A percentile compares a stretch with the other conserved stretches of the same genome.
Conservation (phyloP, 106 monocot species). For the Narthecium ossifragum region DNA sequence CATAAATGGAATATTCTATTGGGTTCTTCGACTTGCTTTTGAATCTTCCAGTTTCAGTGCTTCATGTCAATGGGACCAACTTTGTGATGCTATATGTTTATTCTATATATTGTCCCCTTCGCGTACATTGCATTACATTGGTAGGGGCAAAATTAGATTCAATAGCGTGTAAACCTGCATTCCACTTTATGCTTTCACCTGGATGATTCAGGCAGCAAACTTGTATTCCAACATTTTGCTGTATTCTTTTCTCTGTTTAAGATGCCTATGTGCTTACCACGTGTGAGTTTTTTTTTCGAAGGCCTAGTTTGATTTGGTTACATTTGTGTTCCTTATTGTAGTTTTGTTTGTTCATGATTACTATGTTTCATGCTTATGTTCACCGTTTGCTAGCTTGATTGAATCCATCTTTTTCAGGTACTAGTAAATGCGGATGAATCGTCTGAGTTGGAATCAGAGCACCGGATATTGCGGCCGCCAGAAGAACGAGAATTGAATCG, state of each 20-base stretch:
- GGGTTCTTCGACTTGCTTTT: background rate
- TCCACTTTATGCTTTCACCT: too few relatives aligned
- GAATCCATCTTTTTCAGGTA: too few relatives aligned
- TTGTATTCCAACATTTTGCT: too few relatives aligned
- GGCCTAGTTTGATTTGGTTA: background rate
- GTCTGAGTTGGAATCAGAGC: constrained; percentile 37
- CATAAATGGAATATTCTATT: background rate
- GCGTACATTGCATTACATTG: too few relatives aligned
- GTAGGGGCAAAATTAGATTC: background rate
- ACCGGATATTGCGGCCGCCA: constrained; percentile 54
- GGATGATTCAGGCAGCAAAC: too few relatives aligned
- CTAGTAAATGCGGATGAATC: constrained; percentile 58
- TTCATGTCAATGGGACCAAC: background rate
- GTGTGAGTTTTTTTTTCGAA: too few relatives aligned
- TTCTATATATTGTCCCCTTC: background rate
- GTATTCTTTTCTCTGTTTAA: too few relatives aligned
- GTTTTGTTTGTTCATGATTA: background rate
- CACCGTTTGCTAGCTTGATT: too few relatives aligned
- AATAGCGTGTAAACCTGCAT: too few relatives aligned
- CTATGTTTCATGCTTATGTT: constrained; percentile 11
- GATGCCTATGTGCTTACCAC: too few relatives aligned
- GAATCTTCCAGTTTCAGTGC: background rate
- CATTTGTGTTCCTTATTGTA: background rate
- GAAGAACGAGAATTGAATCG: constrained; percentile 59
- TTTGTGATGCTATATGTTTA: background rate